Evolutionary conservation across 2,329 filamentous ascomycete species (phyloP), one percentile per base, ranked within the genome.

Genomic region (Lecanicillium sp.): DNA sequence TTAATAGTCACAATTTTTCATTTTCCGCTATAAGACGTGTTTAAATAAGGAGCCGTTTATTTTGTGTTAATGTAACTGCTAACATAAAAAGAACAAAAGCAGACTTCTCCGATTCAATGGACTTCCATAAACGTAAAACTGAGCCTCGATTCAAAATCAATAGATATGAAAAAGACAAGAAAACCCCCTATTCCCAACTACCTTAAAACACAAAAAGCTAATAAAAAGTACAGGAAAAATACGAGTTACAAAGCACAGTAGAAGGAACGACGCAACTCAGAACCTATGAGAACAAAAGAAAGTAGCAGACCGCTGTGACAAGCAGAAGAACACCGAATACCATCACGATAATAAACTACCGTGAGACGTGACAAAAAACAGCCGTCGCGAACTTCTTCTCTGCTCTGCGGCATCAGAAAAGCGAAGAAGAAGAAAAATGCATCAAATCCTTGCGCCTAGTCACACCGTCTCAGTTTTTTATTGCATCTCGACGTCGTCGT

Each of bases 401-500:
- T 7, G 22, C 11, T 25, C 11, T 25, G 22, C 22, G 11, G n/a
- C 27, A 37, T 32, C 18, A 41, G 15, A 44, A 35, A 41, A 33
- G 36, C 40, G 30, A 42, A 28, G 28, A 42, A 48, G 47, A 30
- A 20, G 11, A 39, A 13, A 31, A 27, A 20, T 17, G n/a, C 17
- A 41, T 17, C 35, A 34, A 29, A 36, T 33, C 41, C 10, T 49
- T 39, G 44, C 46, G 45, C 44, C 48, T 40, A 44, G n/a, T n/a
- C n/a, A n/a, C n/a, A n/a, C n/a, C n/a, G n/a, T n/a, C n/a, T n/a
- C n/a, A n/a, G n/a, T n/a, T n/a, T 45, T 41, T 46, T 51, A 58
- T 37, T 56, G 49, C 55, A 58, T 58, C 12, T 59, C 57, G 27
- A 53, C 48, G 34, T 61, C 58, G 18, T 52, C 55, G 33, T 53